Evolutionary conservation across 75 land plant species (phyloP), one percentile per base, ranked within the genome.

Genomic region (Larix kaempferi): DNA sequence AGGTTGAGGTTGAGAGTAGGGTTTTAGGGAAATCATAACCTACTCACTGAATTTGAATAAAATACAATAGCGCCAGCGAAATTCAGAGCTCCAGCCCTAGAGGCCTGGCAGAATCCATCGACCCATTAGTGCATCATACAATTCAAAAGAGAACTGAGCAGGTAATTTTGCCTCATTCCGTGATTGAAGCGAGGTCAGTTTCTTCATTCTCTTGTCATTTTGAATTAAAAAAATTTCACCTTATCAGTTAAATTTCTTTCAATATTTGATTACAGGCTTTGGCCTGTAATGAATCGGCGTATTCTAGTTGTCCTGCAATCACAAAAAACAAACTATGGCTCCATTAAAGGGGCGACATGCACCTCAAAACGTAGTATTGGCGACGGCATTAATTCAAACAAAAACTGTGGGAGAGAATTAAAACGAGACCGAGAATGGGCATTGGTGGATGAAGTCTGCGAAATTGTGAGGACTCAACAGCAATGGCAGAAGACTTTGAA

Each of bases 281-380:
- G 69, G 69, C 69, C 33, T 65, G 69, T 39, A 35, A 65, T 65
- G 69, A 35, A 65, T 65, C 69, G 69, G 6, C 19, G 16, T 33
- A 33, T 65, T 33, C 39, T 37, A 65, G 39, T 21, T 35, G 12
- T 10, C 1, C 54, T 49, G 54, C 54, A 49, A 10, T 49, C 54
- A 49, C 54, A 49, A 49, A 49, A 49, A 49, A 10, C 54, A 49
- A 49, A 0, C 54, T 16, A 4, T 33, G 33, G 6, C 7, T 6
- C 37, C 69, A 17, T 16, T 65, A 65, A 65, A 35, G 10, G 69
- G 69, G 69, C 69, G 5, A 69, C 23, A n/a, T 69, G 21, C n/a
- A 21, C 21, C 73, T 37, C 23, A 19, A 69, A 69, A 69, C 54
- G 44, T 39, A n/a, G 49, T n/a, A 69, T 69, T n/a, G 10, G 23